Evolutionary conservation across 2,329 filamentous ascomycete species (phyloP).

Genomic region (Lasiodiplodia sp.): DNA sequence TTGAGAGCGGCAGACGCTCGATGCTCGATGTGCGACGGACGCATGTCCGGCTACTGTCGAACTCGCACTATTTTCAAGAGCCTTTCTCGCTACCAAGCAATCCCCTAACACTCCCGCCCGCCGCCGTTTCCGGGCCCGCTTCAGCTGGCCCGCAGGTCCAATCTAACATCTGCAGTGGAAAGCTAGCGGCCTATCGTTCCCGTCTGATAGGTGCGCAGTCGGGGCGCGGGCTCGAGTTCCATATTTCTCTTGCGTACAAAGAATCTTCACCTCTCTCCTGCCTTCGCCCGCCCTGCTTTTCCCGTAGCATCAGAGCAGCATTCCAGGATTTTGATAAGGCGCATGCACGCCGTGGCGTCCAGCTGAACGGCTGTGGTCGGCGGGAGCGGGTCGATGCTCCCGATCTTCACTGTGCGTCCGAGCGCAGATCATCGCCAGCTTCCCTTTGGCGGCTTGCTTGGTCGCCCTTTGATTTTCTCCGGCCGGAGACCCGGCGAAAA

Average conservation of each 20-base stretch:
- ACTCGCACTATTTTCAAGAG: background rate
- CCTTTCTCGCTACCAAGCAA: constrained; percentile 2
- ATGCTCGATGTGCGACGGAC: constrained; percentile 5
- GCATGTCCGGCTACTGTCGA: constrained; percentile 6
- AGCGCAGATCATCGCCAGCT: constrained; percentile 20
- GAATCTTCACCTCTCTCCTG: background rate
- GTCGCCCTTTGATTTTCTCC: constrained; percentile 6
- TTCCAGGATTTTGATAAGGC: constrained; percentile 13
- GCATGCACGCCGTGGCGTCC: background rate
- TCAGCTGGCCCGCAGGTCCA: background rate
- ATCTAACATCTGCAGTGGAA: background rate
- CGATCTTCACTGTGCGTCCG: background rate
- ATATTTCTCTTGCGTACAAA: constrained; percentile 9
- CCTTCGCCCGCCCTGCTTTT: background rate
- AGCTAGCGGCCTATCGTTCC: constrained; percentile 9
- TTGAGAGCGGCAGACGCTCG: background rate
- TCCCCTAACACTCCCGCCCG: constrained; percentile 3
- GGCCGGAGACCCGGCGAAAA: background rate
- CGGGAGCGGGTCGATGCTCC: constrained; percentile 7
- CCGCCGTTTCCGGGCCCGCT: constrained; percentile 23
- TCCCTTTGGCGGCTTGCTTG: background rate
- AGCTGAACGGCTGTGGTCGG: background rate
- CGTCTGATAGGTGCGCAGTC: constrained; percentile 5
- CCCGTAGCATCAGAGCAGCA: background rate
- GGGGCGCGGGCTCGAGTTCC: constrained; percentile 1